phyloP scores from a whole-genome alignment of 2,329 filamentous ascomycete species.

The Achaetomium macrosporum region DNA sequence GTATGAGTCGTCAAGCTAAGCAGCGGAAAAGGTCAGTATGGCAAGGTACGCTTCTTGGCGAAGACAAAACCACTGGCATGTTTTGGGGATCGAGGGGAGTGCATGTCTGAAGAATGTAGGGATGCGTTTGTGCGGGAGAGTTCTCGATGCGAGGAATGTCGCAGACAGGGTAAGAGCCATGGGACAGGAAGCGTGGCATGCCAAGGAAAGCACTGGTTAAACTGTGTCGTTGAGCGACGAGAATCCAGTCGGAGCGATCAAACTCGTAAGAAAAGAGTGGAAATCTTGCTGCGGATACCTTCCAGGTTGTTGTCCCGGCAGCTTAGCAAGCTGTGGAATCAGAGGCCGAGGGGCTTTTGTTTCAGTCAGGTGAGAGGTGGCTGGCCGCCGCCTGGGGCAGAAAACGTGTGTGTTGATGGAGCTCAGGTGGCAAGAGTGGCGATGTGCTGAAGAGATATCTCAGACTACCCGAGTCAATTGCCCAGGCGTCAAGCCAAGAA shows the following conservation, averaged over 20 bases:
- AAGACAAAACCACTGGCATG: conserved; percentile 3
- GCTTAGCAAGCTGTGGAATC: neutral
- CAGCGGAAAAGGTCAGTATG: conserved; percentile 5
- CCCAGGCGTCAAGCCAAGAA: too few species aligned
- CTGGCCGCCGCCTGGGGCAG: too few species aligned
- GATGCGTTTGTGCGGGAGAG: conserved; percentile 15
- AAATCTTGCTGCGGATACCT: conserved; percentile 6
- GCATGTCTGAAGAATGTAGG: conserved; percentile 22
- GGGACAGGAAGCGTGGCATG: conserved; percentile 22
- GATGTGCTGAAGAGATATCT: too few species aligned
- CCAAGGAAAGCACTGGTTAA: conserved; percentile 22
- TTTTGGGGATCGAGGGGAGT: conserved; percentile 16
- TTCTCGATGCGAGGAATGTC: conserved; percentile 20
- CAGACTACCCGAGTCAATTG: too few species aligned
- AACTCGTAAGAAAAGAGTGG: conserved; percentile 2
- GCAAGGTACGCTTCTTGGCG: neutral
- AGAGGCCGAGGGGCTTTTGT: too few species aligned
- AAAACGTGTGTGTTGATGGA: too few species aligned
- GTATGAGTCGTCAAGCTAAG: neutral
- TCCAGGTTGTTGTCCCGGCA: neutral
- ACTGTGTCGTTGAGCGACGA: conserved; percentile 20
- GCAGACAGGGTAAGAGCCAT: conserved; percentile 16
- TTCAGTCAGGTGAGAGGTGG: too few species aligned
- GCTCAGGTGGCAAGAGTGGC: too few species aligned
- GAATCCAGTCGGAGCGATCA: conserved; percentile 11